Conservation (phyloP, 805 yeast species). For the Cyberlindnera veronae region DNA sequence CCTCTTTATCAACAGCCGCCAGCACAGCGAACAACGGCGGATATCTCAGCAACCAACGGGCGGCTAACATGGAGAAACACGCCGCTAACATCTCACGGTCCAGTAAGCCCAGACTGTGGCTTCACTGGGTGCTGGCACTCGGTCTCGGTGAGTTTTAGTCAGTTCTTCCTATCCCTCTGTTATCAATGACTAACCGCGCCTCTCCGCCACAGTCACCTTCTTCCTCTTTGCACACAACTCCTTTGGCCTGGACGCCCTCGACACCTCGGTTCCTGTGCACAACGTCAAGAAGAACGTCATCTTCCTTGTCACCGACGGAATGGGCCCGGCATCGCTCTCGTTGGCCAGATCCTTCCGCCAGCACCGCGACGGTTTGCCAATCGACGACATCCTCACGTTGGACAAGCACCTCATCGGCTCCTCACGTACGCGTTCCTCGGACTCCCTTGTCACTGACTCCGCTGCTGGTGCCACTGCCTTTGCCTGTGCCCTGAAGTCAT, state of each 20-base stretch:
- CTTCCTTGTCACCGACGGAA: constrained; percentile 92
- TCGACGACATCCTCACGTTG: constrained; percentile 53
- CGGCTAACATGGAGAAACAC: neutral
- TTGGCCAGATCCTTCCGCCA: constrained; percentile 76
- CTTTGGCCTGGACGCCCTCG: neutral
- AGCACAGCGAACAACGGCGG: too few species aligned
- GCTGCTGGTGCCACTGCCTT: constrained; percentile 98
- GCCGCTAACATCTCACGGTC: neutral
- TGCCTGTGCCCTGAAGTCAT: constrained; percentile 76
- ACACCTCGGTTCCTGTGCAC: neutral
- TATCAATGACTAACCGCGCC: neutral
- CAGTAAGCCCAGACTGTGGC: neutral
- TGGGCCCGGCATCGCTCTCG: constrained; percentile 87
- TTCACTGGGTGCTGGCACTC: constrained; percentile 6
- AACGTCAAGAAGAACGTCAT: constrained; percentile 63
- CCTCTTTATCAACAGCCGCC: too few species aligned
- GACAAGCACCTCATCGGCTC: constrained; percentile 77
- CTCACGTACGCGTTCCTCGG: constrained; percentile 77
- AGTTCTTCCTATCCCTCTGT: neutral
- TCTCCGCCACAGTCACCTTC: neutral
- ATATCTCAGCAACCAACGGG: too few species aligned
- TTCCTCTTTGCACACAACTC: constrained; percentile 1
- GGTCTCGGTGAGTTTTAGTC: constrained; percentile 1
- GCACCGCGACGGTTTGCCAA: constrained; percentile 47
- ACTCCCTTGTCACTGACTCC: constrained; percentile 82